A percentile compares a stretch with the other conserved stretches of the same genome.
phyloP scores from a whole-genome alignment of 371 early-diverging fungal genomes.

The Mortierella sp. region DNA sequence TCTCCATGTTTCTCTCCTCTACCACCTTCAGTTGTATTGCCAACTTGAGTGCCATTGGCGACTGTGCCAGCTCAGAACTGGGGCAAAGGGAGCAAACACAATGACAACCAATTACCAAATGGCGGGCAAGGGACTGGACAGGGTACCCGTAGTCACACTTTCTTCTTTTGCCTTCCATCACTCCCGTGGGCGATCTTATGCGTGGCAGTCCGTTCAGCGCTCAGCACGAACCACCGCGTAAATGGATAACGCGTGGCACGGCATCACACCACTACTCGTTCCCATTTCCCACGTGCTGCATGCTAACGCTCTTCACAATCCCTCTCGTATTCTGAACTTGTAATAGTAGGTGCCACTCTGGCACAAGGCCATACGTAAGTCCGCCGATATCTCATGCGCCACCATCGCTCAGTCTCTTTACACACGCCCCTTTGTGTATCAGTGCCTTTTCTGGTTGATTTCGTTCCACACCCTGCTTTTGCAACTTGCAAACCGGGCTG shows the following conservation, averaged over 20 bases:
- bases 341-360: constrained; percentile 42
- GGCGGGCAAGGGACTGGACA: background rate
- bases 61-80: no score
- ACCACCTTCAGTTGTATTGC: no score
- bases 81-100: no score
- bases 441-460: background rate
- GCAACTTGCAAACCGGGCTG: background rate
- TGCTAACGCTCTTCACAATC: background rate
- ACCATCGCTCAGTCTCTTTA: background rate
- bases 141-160: constrained; percentile 2
- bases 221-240: constrained; percentile 8
- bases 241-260: no score
- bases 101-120: background rate
- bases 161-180: constrained; percentile 29
- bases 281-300: background rate
- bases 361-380: constrained; percentile 54
- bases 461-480: background rate
- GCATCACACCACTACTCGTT: no score
- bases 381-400: background rate
- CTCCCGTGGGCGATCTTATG: no score
- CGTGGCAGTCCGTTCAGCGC: background rate
- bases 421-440: background rate
- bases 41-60: no score
- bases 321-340: background rate
- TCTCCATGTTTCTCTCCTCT: no score